These are phyloP conservation scores for Dactylonectria estremocensis DNA, from an alignment of 2,329 filamentous ascomycete species.

Conservation along the genomic window DNA sequence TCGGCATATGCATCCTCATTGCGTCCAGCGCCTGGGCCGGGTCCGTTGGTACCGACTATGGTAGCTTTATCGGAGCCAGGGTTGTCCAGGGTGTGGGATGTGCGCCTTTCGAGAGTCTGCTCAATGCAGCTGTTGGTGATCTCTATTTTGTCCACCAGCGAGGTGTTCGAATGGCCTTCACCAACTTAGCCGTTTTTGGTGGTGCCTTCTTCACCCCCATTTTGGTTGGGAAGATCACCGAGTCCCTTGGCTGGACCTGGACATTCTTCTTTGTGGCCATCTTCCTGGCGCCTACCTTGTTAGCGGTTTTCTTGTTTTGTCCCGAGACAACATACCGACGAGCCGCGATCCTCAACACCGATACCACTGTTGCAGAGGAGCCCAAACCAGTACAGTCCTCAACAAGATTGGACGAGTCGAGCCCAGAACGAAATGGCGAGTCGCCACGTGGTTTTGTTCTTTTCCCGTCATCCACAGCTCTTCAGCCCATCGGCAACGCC, in stretches of 20 bases:
- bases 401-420: conserved; percentile 19
- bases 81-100: conserved; percentile 89
- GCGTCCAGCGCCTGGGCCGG: conserved; percentile 85
- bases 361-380: conserved; percentile 61
- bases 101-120: conserved; percentile 90
- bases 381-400: conserved; percentile 31
- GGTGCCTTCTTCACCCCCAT: conserved; percentile 82
- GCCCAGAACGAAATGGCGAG: conserved; percentile 9
- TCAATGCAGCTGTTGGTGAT: conserved; percentile 92
- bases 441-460: conserved; percentile 47
- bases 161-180: conserved; percentile 88
- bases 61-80: conserved; percentile 81
- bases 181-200: conserved; percentile 71
- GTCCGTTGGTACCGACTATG: conserved; percentile 76
- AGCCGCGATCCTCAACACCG: conserved; percentile 77
- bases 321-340: conserved; percentile 88
- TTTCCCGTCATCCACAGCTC: conserved; percentile 51
- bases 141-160: conserved; percentile 90
- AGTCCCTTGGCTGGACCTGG: conserved; percentile 85
- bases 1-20: conserved; percentile 83
- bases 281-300: conserved; percentile 80
- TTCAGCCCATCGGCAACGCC: conserved; percentile 54
- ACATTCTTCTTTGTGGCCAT: conserved; percentile 91
- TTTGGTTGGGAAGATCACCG: conserved; percentile 89
- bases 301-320: conserved; percentile 82